Evolutionary conservation across 2,329 filamentous ascomycete species (phyloP).

Genomic region (Pseudovirgaria hyperparasitica): DNA sequence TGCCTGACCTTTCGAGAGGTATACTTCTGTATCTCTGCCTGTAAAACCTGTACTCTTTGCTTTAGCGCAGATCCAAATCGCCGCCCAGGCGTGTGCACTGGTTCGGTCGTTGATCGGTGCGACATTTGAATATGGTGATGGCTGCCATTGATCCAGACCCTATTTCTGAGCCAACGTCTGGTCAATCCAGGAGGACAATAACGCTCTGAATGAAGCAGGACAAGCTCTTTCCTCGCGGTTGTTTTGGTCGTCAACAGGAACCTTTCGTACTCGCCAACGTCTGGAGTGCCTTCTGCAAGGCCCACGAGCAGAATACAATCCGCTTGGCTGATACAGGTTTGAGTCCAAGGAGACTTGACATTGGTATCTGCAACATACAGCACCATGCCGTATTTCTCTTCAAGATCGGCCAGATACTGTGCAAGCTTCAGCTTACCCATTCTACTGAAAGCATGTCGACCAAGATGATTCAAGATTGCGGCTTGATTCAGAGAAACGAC

Average conservation of each 20-base stretch:
- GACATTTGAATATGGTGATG: conserved; percentile 98
- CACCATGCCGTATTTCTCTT: conserved; percentile 93
- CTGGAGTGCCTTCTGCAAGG: conserved; percentile 76
- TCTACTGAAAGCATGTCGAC: conserved; percentile 88
- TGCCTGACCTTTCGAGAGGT: conserved; percentile 87
- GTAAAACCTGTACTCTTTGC: conserved; percentile 82
- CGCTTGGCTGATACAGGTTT: conserved; percentile 92
- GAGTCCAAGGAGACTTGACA: conserved; percentile 95
- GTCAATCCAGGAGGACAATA: conserved; percentile 79
- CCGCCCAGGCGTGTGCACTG: conserved; percentile 61
- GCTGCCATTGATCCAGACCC: conserved; percentile 95
- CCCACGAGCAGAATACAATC: conserved; percentile 93
- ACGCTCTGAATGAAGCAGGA: conserved; percentile 77
- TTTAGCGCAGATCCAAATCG: conserved; percentile 78
- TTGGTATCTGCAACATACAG: conserved; percentile 94
- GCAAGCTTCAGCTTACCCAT: conserved; percentile 95
- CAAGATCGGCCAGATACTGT: conserved; percentile 89
- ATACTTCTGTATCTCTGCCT: conserved; percentile 97
- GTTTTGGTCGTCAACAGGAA: conserved; percentile 97
- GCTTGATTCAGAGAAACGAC: conserved; percentile 88
- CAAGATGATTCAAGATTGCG: conserved; percentile 86
- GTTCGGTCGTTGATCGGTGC: conserved; percentile 63
- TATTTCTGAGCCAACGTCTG: conserved; percentile 72
- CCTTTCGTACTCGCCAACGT: conserved; percentile 89
- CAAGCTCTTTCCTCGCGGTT: conserved; percentile 83